Percentiles rank a stretch among this genome's conserved stretches.
Conservation (phyloP, 202 grass and related monocot genomes). For the Hordeum pubiflorum region DNA sequence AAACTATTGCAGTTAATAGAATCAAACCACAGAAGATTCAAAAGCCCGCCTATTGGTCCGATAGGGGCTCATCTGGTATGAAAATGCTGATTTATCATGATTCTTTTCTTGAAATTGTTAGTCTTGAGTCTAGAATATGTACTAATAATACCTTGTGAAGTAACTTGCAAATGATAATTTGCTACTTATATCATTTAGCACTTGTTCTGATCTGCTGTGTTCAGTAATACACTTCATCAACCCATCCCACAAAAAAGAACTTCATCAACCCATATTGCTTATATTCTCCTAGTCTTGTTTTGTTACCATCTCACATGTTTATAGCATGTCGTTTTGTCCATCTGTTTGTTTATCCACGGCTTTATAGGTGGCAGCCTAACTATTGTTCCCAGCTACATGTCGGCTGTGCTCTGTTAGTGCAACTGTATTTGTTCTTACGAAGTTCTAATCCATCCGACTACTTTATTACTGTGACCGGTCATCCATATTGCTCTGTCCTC, state of each 20-base stretch:
- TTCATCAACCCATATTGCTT: neutral
- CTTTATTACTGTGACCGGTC: neutral
- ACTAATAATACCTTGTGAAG: neutral
- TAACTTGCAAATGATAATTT: constrained; percentile 5
- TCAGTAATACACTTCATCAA: neutral
- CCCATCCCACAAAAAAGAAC: neutral
- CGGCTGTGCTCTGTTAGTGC: neutral
- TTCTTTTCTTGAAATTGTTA: constrained; percentile 6
- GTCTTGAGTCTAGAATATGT: neutral
- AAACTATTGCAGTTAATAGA: constrained; percentile 58
- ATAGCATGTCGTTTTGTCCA: neutral
- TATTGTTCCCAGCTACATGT: neutral
- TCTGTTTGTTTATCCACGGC: neutral
- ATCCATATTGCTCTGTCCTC: neutral
- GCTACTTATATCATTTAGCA: neutral
- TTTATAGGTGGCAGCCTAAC: neutral
- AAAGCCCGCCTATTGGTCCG: constrained; percentile 65
- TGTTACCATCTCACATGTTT: neutral
- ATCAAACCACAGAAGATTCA: constrained; percentile 45
- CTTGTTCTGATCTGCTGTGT: neutral
- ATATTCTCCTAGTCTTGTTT: neutral
- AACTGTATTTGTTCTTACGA: neutral
- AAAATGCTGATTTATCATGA: constrained; percentile 19
- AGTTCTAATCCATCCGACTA: neutral
- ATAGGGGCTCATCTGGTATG: constrained; percentile 86